Evolutionary conservation across 2,329 filamentous ascomycete species (phyloP).

Genomic region (Paecilomyces formosus): DNA sequence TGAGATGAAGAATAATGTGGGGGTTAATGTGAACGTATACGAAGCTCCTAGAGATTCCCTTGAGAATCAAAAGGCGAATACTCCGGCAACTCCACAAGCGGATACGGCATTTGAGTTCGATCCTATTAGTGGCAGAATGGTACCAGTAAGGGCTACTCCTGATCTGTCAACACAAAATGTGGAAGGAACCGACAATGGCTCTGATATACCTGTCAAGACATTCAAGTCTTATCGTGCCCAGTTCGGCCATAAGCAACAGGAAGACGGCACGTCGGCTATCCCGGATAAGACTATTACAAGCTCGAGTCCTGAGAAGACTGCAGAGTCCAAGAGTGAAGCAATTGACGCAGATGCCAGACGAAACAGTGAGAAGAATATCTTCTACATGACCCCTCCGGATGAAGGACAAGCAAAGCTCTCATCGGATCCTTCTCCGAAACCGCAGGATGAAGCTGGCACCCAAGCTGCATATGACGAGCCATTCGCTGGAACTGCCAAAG

Average conservation of each 20-base stretch:
- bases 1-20: constrained; percentile 3
- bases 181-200: not conserved
- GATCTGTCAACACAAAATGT: constrained; percentile 1
- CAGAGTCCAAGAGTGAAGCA: not conserved
- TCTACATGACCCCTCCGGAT: not conserved
- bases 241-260: not conserved
- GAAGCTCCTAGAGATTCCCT: not conserved
- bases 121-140: constrained; percentile 36
- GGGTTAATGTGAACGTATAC: not conserved
- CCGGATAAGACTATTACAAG: not conserved
- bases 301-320: not conserved
- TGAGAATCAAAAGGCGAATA: not conserved
- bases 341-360: not conserved
- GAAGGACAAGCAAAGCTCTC: not conserved
- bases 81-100: not conserved
- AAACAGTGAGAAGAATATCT: not conserved
- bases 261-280: not conserved
- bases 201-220: constrained; percentile 1
- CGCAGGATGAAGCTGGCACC: not conserved
- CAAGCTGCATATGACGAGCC: not conserved
- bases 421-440: not conserved
- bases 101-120: constrained; percentile 27
- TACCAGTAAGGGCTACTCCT: constrained; percentile 11
- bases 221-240: not conserved
- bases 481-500: not conserved